A percentile compares a stretch with the other conserved stretches of the same genome.
Evolutionary conservation across 2,329 filamentous ascomycete genomes (phyloP).

Genomic region (Camillea tinctor): DNA sequence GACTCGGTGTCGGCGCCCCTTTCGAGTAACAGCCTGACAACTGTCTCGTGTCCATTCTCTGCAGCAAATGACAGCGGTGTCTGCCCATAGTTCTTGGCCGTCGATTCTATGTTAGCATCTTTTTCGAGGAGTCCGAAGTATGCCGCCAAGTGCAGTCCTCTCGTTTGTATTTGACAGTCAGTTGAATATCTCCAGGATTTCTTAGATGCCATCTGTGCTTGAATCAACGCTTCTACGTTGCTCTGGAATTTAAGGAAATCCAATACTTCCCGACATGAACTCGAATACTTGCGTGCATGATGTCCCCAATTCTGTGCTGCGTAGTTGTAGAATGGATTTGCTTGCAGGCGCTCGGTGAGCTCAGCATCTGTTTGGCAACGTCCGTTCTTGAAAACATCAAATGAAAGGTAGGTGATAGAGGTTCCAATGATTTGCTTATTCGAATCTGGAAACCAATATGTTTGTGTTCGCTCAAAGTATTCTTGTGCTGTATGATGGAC

Average conservation of each 20-base stretch:
- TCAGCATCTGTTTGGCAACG: not conserved
- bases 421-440: conserved; percentile 26
- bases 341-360: conserved; percentile 1
- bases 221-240: too few relatives aligned
- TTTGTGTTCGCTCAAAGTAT: conserved; percentile 36
- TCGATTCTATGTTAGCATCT: too few relatives aligned
- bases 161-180: not conserved
- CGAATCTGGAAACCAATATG: conserved; percentile 32
- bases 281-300: not conserved
- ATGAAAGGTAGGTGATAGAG: conserved; percentile 38
- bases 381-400: conserved; percentile 10
- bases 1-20: not conserved
- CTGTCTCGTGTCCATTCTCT: not conserved
- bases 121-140: conserved; percentile 4
- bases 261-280: not conserved
- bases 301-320: conserved; percentile 13
- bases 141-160: conserved; percentile 1
- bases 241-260: too few relatives aligned
- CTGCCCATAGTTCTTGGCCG: too few relatives aligned
- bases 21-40: not conserved
- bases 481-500: conserved; percentile 46
- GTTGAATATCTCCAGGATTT: too few relatives aligned
- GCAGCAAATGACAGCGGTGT: conserved; percentile 5
- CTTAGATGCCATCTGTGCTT: too few relatives aligned
- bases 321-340: conserved; percentile 8